Evolutionary conservation across 192 early-diverging fungal species (phyloP), one percentile per base, ranked within the genome.

Genomic region (Entophlyctis luteolus): DNA sequence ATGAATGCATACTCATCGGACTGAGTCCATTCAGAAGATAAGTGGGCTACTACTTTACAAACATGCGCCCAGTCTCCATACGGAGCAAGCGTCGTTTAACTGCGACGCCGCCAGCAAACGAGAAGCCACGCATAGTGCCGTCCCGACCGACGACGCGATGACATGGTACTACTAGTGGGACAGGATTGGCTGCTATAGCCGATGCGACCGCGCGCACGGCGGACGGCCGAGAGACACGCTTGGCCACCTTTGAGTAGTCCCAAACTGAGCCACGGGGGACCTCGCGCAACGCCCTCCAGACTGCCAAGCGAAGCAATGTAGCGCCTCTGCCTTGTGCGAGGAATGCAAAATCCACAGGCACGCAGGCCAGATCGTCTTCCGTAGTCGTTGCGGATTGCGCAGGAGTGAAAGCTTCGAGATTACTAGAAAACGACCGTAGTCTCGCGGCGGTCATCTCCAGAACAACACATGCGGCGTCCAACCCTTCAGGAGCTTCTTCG

Each of bases 51-150:
- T 52, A 52, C 22, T 52, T 52, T 8, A 52, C 23, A 57, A 57
- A 57, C 28, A 57, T 16, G 5, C 23, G 16, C 18, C 59, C 59
- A 46, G 48, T 63, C 31, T 63, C 62, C 62, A 63, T 63, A 6
- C 50, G 23, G 8, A 63, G 48, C 18, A 63, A 32, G 5, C 28
- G 18, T 33, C 48, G 18, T 42, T 63, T 63, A 4, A 63, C 62
- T 2, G 45, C 48, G 10, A 63, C 1, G 22, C 62, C 62, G 20
- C 62, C 62, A 14, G 47, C 14, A 25, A 63, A 63, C 5, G 47
- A 50, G 48, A 63, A 63, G 20, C 62, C 62, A 1, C 62, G 47
- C 62, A 63, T 63, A 5, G 23, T 50, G 2, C 62, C 62, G 25
- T 63, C 62, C 25, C 46, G 38, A 27, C 62, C 47, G 32, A 48